Base-by-base conservation (phyloP, 768 basidiomycete species). In the Podaxis sp. region DNA sequence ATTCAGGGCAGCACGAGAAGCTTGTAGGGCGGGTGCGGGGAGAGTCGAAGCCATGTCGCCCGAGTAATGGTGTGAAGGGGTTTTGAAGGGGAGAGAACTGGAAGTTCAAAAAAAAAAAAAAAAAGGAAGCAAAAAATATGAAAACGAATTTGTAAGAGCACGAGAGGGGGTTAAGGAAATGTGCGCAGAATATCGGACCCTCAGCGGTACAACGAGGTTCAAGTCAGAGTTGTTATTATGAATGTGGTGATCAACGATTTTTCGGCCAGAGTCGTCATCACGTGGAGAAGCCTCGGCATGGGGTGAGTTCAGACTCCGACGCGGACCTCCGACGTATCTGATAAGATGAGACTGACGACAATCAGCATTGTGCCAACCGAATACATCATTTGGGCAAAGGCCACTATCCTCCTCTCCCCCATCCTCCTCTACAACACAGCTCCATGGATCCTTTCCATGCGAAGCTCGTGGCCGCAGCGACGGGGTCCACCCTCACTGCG, bases 401-500 rank as follows among this genome's bases (percentile, higher is more conserved):
- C 57, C 28, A 50, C 23, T 32, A 32, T 59, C 21, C 59, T 42
- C 51, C 58, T 61, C 63, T 40, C 50, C 28, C 51, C 53, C 28
- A 28, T 47, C 57, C 35, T 40, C 53, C 47, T 59, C 52, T 44
- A 47, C 25, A 23, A 27, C 57, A 23, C 54, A 57, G 59, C 65
- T 60, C 63, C 73, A 89, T 91, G 90, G 86, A 90, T 65, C 81
- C 85, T 55, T 85, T 90, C 70, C 77, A 85, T 61, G 91, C 92
- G 66, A 93, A 93, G 73, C 78, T 91, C 68, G 76, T 88, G 67
- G 92, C 90, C 21, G 92, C 90, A 1, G 85, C 89, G 37, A 82
- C 85, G 47, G 92, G 92, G 54, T 88, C 92, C 13, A 86, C 87
- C 32, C 69, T 93, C 74, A 94, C 92, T 11, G 90, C 90, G 3